Evolutionary conservation across 2,329 filamentous ascomycete species (phyloP).

Genomic region (Ascochyta pisi): DNA sequence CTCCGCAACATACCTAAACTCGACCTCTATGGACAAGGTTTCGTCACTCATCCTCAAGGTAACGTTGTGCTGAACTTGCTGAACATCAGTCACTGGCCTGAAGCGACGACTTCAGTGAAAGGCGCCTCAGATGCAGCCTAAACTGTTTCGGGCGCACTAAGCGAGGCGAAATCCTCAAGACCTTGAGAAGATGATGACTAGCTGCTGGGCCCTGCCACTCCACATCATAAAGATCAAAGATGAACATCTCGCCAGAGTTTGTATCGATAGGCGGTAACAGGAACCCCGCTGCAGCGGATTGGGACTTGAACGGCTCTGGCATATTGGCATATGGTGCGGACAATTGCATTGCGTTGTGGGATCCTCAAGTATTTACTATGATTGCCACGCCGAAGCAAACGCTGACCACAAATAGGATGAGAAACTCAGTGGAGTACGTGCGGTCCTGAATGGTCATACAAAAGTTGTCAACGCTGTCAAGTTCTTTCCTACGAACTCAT

Average conservation of each 20-base stretch:
- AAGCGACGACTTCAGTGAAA: conserved; percentile 15
- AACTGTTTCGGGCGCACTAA: conserved; percentile 22
- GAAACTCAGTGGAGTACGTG: conserved; percentile 64
- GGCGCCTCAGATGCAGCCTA: conserved; percentile 17
- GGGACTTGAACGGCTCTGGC: conserved; percentile 69
- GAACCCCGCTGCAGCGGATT: conserved; percentile 88
- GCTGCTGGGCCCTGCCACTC: conserved; percentile 19
- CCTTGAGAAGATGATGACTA: conserved; percentile 24
- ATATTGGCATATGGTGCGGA: conserved; percentile 88
- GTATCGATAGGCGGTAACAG: conserved; percentile 87
- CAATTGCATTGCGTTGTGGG: conserved; percentile 88
- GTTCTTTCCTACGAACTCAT: conserved; percentile 67
- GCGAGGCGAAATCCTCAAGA: conserved; percentile 40
- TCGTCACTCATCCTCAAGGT: conserved; percentile 27
- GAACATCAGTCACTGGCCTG: background rate
- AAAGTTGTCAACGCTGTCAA: conserved; percentile 83
- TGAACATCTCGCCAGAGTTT: conserved; percentile 53
- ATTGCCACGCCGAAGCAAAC: background rate
- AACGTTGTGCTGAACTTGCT: background rate
- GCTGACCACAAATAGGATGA: conserved; percentile 48
- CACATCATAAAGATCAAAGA: conserved; percentile 29
- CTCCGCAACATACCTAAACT: conserved; percentile 69
- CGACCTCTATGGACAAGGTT: conserved; percentile 68
- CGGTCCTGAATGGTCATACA: conserved; percentile 76
- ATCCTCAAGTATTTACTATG: conserved; percentile 68